A percentile compares a stretch with the other conserved stretches of the same genome.
phyloP scores from a whole-genome alignment of 176 grass and related monocot species.

The Zizania latifolia region DNA sequence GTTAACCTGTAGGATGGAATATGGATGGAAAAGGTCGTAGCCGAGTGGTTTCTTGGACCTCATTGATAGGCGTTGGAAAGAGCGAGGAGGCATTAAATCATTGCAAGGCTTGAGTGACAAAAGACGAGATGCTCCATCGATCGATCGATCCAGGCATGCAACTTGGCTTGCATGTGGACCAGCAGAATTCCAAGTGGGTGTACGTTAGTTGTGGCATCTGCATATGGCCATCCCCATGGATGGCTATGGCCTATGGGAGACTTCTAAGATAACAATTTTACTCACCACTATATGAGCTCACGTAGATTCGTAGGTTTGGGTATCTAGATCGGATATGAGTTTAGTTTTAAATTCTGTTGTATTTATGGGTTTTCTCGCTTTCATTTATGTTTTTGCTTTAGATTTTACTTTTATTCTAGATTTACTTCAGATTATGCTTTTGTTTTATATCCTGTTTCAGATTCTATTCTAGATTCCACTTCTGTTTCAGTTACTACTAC shows the following conservation, averaged over 20 bases:
- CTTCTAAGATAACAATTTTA: no score
- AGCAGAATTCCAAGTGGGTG: neutral
- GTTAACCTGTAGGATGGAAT: neutral
- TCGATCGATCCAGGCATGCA: neutral
- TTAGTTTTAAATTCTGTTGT: no score
- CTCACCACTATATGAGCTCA: no score
- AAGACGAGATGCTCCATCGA: constrained; percentile 6
- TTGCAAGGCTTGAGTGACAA: constrained; percentile 21
- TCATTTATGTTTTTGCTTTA: no score
- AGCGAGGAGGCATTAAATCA: constrained; percentile 7
- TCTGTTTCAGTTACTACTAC: no score
- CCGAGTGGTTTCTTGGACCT: neutral
- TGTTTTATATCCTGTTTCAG: no score
- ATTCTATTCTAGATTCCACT: no score
- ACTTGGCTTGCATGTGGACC: constrained; percentile 31
- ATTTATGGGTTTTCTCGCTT: no score
- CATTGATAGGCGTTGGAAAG: constrained; percentile 23
- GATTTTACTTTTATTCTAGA: no score
- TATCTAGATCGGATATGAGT: no score
- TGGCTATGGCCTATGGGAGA: neutral
- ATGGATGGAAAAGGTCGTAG: neutral
- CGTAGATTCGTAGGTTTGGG: no score
- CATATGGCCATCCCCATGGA: neutral
- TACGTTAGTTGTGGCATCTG: neutral
- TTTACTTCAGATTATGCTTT: no score